Evolutionary conservation across 176 grass and related monocot species (phyloP).

Genomic region (Bolboschoenus planiculmis): DNA sequence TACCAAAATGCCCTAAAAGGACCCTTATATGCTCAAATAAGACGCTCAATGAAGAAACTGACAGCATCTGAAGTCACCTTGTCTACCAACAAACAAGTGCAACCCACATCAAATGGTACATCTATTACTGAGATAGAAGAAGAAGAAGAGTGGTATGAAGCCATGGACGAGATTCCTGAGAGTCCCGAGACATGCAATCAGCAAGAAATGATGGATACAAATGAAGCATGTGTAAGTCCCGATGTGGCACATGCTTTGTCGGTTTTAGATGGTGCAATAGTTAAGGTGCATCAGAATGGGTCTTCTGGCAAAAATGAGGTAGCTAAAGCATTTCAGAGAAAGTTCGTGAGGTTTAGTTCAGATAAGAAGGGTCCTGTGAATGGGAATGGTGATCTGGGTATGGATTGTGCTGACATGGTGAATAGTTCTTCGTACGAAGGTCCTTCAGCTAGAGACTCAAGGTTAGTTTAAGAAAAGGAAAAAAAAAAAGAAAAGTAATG

Average conservation of each 20-base stretch:
- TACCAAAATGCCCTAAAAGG: conserved; percentile 62
- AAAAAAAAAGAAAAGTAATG: background rate
- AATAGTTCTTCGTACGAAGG: conserved; percentile 10
- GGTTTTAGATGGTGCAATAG: conserved; percentile 62
- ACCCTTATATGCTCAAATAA: conserved; percentile 62
- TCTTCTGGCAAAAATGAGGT: background rate
- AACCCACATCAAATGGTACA: conserved; percentile 11
- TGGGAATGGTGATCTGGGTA: conserved; percentile 17
- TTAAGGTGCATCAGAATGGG: conserved; percentile 33
- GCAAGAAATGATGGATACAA: conserved; percentile 7
- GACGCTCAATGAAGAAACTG: conserved; percentile 33
- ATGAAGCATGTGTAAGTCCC: conserved; percentile 37
- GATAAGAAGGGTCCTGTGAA: background rate
- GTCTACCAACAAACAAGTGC: background rate
- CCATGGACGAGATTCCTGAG: conserved; percentile 7
- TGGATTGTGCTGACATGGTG: conserved; percentile 7
- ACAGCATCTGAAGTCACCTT: conserved; percentile 1
- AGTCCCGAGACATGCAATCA: background rate
- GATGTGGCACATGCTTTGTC: conserved; percentile 67
- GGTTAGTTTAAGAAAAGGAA: conserved; percentile 29
- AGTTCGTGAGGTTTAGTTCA: conserved; percentile 25
- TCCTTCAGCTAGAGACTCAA: conserved; percentile 26
- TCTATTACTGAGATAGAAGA: conserved; percentile 51
- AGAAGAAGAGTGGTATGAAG: conserved; percentile 14
- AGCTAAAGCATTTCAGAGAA: background rate